phyloP scores from a whole-genome alignment of 139 green algal genomes.

The Chlamydomonas schloesseri region DNA sequence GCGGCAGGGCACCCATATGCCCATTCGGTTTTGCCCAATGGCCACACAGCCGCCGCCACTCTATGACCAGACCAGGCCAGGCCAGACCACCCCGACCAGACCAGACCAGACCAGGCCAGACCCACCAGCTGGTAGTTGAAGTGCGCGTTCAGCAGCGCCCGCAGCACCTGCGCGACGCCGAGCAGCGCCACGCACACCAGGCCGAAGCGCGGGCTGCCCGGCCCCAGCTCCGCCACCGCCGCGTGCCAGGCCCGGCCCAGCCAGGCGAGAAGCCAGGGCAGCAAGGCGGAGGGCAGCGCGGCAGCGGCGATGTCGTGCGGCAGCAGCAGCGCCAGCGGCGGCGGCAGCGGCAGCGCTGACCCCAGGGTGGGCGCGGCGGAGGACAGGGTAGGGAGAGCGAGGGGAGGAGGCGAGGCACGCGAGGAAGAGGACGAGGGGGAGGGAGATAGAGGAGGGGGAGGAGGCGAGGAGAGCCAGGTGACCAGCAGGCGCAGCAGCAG shows the following conservation, averaged over 20 bases:
- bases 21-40: too few species aligned
- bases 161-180: not conserved
- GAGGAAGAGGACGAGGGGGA: not conserved
- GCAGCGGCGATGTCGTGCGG: too few species aligned
- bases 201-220: constrained; percentile 33
- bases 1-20: too few species aligned
- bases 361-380: too few species aligned
- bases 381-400: too few species aligned
- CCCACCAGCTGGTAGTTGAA: constrained; percentile 77
- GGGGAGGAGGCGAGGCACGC: too few species aligned
- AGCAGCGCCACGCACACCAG: constrained; percentile 51
- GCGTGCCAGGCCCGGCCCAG: not conserved
- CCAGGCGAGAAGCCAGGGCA: too few species aligned
- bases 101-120: not conserved
- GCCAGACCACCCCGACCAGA: not conserved
- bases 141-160: constrained; percentile 73
- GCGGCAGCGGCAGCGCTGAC: too few species aligned
- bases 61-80: not conserved
- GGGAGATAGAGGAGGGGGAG: too few species aligned
- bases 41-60: too few species aligned
- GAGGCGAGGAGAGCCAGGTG: constrained; percentile 51
- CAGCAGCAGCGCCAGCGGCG: too few species aligned
- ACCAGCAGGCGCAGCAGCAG: constrained; percentile 87
- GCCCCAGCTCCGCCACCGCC: not conserved
- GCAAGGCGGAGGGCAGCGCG: too few species aligned